Evolutionary conservation across 2,329 filamentous ascomycete genomes (phyloP).

Genomic region (Alternaria alternata): DNA sequence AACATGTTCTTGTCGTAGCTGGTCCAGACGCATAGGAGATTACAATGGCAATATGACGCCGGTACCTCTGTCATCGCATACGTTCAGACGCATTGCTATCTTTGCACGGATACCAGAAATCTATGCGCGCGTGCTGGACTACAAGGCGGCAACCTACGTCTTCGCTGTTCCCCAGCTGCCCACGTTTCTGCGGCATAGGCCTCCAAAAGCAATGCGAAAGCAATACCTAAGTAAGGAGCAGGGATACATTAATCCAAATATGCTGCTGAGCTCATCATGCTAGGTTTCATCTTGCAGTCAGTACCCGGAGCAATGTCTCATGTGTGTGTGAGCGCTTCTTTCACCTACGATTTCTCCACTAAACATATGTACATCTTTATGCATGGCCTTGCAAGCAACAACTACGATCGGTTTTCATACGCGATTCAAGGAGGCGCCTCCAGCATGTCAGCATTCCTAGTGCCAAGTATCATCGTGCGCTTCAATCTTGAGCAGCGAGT

Average conservation of each 20-base stretch:
- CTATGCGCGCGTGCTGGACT: not conserved
- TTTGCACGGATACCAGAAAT: not conserved
- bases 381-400: conserved; percentile 12
- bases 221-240: not conserved
- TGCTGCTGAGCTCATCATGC: not conserved
- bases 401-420: not conserved
- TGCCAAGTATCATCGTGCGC: conserved; percentile 21
- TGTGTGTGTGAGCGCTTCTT: conserved; percentile 18
- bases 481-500: conserved; percentile 10
- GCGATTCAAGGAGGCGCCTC: conserved; percentile 2
- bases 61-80: not conserved
- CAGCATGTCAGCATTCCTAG: conserved; percentile 10
- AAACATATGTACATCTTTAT: conserved; percentile 28
- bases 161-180: not conserved
- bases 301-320: not conserved
- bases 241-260: not conserved
- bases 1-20: not conserved
- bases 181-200: not conserved
- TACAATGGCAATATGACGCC: conserved; percentile 1
- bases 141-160: not conserved
- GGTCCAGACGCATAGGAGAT: not conserved
- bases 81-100: not conserved
- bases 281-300: conserved; percentile 14
- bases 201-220: not conserved
- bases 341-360: conserved; percentile 28